Conservation (phyloP, 805 yeast genomes). For the Candida krabiensis region DNA sequence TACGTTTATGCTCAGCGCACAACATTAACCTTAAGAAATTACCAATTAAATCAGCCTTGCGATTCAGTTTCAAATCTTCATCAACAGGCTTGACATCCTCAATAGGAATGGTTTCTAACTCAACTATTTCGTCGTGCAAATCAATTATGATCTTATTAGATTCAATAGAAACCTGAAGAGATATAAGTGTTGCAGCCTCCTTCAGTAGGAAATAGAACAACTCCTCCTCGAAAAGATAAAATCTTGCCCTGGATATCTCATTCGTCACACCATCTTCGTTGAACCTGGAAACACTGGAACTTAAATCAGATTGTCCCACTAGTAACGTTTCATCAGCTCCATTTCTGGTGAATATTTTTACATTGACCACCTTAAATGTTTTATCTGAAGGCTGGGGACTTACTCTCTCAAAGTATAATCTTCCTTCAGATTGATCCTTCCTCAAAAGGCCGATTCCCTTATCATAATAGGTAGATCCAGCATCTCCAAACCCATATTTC, state of each 20-base stretch:
- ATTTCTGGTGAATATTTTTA: slow-evolving; percentile 43
- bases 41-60: slow-evolving; percentile 53
- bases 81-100: slow-evolving; percentile 30
- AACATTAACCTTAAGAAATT: slow-evolving; percentile 58
- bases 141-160: slow-evolving; percentile 66
- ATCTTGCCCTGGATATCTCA: slow-evolving; percentile 67
- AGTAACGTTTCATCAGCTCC: slow-evolving; percentile 43
- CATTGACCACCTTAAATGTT: slow-evolving; percentile 50
- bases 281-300: slow-evolving; percentile 18
- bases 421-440: slow-evolving; percentile 46
- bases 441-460: slow-evolving; percentile 74
- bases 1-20: slow-evolving; percentile 55
- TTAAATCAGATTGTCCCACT: slow-evolving; percentile 55
- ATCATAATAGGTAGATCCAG: slow-evolving; percentile 77
- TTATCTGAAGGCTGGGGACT: slow-evolving; percentile 36
- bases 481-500: slow-evolving; percentile 87
- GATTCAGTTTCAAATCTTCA: slow-evolving; percentile 29
- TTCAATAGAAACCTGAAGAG: slow-evolving; percentile 67
- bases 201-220: slow-evolving; percentile 72
- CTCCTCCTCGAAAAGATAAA: slow-evolving; percentile 84
- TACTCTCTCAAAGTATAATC: slow-evolving; percentile 37
- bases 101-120: slow-evolving; percentile 60
- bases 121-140: slow-evolving; percentile 63
- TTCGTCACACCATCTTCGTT: slow-evolving; percentile 27
- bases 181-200: slow-evolving; percentile 70